Base-by-base conservation (phyloP, 2,329 filamentous ascomycete species). In the Xylaria arbuscula region DNA sequence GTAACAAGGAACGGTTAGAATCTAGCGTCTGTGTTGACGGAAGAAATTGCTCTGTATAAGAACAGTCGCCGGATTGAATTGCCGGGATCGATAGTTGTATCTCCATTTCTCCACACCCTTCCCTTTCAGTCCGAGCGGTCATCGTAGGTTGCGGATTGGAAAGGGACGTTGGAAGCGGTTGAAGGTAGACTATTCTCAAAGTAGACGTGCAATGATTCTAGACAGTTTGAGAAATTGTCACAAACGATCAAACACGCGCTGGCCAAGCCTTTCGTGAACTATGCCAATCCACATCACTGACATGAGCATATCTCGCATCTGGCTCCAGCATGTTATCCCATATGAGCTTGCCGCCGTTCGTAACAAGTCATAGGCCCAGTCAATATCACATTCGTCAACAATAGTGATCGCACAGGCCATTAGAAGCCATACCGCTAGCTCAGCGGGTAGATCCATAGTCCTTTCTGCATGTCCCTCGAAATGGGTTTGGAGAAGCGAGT, bases 271-370 rank as follows among this genome's bases (percentile, higher is more conserved):
- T n/a, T 80, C 78, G 60, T 79, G 71, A 32, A 80, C 59, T 9
- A 78, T 32, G 9, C 64, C 72, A 53, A 80, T 75, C 78, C 79
- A 80, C 72, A 79, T 74, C 56, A 78, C 70, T 6, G 71, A 71
- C 51, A 70, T 73, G 55, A 80, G 51, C 6, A 76, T 59, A 0
- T 64, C 67, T 38, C 72, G 72, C 72, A 76, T 65, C 61, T 73
- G 67, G 9, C 17, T 40, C 75, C 75, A 78, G 17, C 11, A 13
- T n/a, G 55, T 11, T 32, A 66, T 34, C 17, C n/a, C 42, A 28
- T 11, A 55, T 42, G 11, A 57, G 47, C 5, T 34, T 9, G 42
- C 17, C 11, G 34, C 42, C 2, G 40, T 19, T 7, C 34, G 42
- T 11, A 63, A 6, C 8, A 57, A 10, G 7, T 8, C 28, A 4